These are phyloP conservation scores for Ogataea glucozyma DNA, from an alignment of 805 yeast genomes.

Conservation along the genomic window DNA sequence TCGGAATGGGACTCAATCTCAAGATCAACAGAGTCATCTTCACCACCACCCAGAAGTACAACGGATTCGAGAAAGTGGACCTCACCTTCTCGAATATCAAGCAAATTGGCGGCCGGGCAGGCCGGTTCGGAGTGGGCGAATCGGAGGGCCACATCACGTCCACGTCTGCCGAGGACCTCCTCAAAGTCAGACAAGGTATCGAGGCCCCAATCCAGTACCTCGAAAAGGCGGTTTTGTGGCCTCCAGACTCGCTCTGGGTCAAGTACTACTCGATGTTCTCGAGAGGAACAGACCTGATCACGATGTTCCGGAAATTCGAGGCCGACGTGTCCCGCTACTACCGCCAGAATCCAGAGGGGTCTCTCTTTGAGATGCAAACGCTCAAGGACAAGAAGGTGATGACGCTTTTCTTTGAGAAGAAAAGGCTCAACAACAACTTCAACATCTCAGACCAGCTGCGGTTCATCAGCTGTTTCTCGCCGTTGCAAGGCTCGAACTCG, in stretches of 20 bases:
- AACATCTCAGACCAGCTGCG: slow-evolving; percentile 35
- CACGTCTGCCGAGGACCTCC: slow-evolving; percentile 44
- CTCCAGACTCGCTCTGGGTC: slow-evolving; percentile 70
- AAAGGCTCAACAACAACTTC: slow-evolving; percentile 26
- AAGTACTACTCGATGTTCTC: slow-evolving; percentile 64
- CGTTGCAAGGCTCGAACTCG: slow-evolving; percentile 20
- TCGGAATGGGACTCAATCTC: slow-evolving; percentile 95
- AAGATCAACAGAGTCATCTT: slow-evolving; percentile 81
- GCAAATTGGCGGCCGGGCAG: slow-evolving; percentile 97
- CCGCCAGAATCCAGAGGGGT: slow-evolving; percentile 14
- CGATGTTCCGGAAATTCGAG: slow-evolving; percentile 51
- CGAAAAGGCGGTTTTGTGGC: slow-evolving; percentile 72
- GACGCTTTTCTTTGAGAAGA: slow-evolving; percentile 29
- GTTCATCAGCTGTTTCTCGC: slow-evolving; percentile 40
- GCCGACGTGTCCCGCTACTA: slow-evolving; percentile 34
- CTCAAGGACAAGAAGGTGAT: slow-evolving; percentile 29
- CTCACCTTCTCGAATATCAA: slow-evolving; percentile 70
- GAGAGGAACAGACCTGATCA: slow-evolving; percentile 44
- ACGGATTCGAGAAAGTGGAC: slow-evolving; percentile 53
- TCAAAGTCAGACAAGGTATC: slow-evolving; percentile 48
- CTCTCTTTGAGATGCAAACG: slow-evolving; percentile 31
- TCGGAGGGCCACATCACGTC: slow-evolving; percentile 57
- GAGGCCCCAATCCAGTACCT: slow-evolving; percentile 52
- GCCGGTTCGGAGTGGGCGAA: slow-evolving; percentile 55
- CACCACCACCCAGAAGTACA: slow-evolving; percentile 63